A percentile compares a stretch with the other conserved stretches of the same genome.
Evolutionary conservation across 352 stramenopile species (phyloP).

Genomic region (Phytophthora pinifolia): DNA sequence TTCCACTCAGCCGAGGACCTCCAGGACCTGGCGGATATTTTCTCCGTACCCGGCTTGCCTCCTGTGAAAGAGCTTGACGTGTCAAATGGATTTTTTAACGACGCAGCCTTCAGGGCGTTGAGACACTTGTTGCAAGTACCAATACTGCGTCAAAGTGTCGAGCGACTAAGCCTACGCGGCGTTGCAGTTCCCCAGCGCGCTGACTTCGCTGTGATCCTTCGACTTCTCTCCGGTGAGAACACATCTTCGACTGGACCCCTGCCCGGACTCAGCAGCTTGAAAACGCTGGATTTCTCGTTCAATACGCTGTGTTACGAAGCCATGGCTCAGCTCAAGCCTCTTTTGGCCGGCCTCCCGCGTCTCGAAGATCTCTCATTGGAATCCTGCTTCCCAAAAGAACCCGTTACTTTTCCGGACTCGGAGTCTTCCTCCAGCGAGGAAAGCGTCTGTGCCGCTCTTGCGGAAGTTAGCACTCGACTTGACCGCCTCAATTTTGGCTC

Average conservation of each 20-base stretch:
- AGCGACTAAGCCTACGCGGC: slow-evolving; percentile 44
- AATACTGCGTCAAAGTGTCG: slow-evolving; percentile 32
- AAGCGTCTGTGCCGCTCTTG: slow-evolving; percentile 35
- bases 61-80: slow-evolving; percentile 49
- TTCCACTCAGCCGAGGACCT: slow-evolving; percentile 60
- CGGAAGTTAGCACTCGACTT: slow-evolving; percentile 40
- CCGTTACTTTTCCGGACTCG: background rate
- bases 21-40: slow-evolving; percentile 49
- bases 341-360: slow-evolving; percentile 38
- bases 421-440: slow-evolving; percentile 2
- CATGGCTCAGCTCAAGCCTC: slow-evolving; percentile 33
- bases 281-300: slow-evolving; percentile 67
- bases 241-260: slow-evolving; percentile 8
- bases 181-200: slow-evolving; percentile 47
- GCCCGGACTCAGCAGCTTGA: slow-evolving; percentile 34
- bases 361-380: slow-evolving; percentile 52
- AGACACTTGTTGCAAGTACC: slow-evolving; percentile 44
- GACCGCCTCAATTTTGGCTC: slow-evolving; percentile 53
- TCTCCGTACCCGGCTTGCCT: slow-evolving; percentile 28
- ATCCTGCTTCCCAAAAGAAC: slow-evolving; percentile 54
- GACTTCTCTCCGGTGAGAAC: slow-evolving; percentile 24
- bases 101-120: slow-evolving; percentile 46
- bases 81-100: slow-evolving; percentile 69
- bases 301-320: slow-evolving; percentile 57
- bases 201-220: slow-evolving; percentile 48